Evolutionary conservation across 2,329 filamentous ascomycete genomes (phyloP).

Genomic region (Curvularia verruculosa): DNA sequence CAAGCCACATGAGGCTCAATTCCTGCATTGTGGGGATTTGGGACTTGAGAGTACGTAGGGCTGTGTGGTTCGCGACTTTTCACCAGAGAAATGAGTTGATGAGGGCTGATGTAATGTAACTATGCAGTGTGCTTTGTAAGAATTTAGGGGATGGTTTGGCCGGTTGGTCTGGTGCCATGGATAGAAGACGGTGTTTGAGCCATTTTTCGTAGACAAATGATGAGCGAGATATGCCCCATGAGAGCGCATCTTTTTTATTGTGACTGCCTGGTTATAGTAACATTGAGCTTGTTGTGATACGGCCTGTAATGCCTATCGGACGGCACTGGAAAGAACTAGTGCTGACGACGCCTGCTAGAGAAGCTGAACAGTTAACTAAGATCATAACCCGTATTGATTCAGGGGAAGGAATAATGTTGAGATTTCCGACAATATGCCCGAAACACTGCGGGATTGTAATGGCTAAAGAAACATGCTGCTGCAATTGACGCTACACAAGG

Average conservation of each 20-base stretch:
- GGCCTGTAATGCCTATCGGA: background rate
- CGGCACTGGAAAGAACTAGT: background rate
- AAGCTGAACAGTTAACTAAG: background rate
- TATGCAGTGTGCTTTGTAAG: background rate
- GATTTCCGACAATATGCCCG: background rate
- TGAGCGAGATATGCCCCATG: background rate
- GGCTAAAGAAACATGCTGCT: background rate
- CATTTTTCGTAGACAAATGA: background rate
- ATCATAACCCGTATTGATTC: background rate
- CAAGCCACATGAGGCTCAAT: constrained; percentile 3
- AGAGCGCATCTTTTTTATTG: background rate
- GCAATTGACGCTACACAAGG: background rate
- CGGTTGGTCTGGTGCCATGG: background rate
- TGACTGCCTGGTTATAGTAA: background rate
- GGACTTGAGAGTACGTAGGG: too few relatives aligned
- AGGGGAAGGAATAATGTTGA: background rate
- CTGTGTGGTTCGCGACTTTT: background rate
- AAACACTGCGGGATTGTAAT: background rate
- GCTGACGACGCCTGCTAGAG: background rate
- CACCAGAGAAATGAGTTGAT: background rate
- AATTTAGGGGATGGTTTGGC: background rate
- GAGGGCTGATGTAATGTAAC: background rate
- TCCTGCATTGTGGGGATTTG: background rate
- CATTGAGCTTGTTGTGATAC: background rate
- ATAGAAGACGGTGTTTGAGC: background rate